These are phyloP conservation scores for Penicillium ochrochloron DNA, from an alignment of 495 filamentous ascomycete genomes.

Conservation along the genomic window DNA sequence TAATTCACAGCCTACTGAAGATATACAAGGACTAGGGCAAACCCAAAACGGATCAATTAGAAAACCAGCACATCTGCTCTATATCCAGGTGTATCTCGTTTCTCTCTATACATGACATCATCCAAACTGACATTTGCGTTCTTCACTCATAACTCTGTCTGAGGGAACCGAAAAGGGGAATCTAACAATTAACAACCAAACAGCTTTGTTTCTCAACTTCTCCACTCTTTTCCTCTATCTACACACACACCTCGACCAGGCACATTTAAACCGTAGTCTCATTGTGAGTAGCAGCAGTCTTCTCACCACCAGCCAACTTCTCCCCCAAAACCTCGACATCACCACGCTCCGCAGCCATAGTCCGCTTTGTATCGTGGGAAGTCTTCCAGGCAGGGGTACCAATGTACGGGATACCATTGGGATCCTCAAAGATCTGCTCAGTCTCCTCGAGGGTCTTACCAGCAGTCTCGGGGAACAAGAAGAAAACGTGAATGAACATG, in stretches of 20 bases:
- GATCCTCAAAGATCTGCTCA: conserved; percentile 69
- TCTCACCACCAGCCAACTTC: conserved; percentile 25
- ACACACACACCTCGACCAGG: not conserved
- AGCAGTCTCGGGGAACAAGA: conserved; percentile 79
- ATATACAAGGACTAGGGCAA: not conserved
- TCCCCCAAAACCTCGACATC: conserved; percentile 35
- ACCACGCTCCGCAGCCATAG: conserved; percentile 28
- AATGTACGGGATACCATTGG: conserved; percentile 62
- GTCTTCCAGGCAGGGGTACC: conserved; percentile 75
- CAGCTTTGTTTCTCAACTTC: not conserved
- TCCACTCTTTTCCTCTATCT: not conserved
- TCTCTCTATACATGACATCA: conserved; percentile 22
- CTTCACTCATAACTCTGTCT: not conserved
- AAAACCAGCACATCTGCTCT: conserved; percentile 4
- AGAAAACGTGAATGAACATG: conserved; percentile 75
- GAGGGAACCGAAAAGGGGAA: not conserved
- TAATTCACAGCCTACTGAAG: not conserved
- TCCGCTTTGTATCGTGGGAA: conserved; percentile 31
- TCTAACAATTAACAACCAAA: not conserved
- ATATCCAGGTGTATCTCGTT: conserved; percentile 9
- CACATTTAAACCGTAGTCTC: conserved; percentile 16
- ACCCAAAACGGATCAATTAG: not conserved
- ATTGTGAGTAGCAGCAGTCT: conserved; percentile 24
- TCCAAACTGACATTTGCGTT: not conserved
- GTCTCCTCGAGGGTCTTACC: conserved; percentile 83